A percentile compares a stretch with the other conserved stretches of the same genome.
Conservation (phyloP, 2,329 filamentous ascomycete species). For the Colletotrichum cereale region DNA sequence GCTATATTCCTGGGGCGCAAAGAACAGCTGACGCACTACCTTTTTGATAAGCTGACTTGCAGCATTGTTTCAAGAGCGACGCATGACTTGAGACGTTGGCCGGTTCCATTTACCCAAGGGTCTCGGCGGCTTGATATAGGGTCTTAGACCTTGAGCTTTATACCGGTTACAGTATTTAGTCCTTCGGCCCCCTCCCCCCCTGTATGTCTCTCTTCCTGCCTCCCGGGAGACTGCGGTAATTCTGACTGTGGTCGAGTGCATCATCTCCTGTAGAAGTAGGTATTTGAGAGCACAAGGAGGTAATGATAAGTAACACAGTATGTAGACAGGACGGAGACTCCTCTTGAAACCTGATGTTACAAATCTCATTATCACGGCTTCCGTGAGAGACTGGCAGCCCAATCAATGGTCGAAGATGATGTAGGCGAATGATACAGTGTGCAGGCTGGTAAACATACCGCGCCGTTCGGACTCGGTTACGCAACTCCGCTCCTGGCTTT, state of each 20-base stretch:
- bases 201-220: not conserved
- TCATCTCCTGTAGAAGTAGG: not conserved
- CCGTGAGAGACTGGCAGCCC: not conserved
- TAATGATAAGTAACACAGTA: not conserved
- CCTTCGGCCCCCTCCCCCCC: not conserved
- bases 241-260: not conserved
- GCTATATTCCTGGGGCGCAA: no score
- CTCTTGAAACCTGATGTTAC: not conserved
- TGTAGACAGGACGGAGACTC: not conserved
- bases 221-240: not conserved
- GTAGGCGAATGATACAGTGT: not conserved
- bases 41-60: not conserved
- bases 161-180: not conserved
- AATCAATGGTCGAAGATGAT: not conserved
- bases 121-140: not conserved
- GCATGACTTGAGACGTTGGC: not conserved
- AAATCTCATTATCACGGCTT: not conserved
- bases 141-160: not conserved
- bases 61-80: not conserved
- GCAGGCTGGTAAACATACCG: not conserved
- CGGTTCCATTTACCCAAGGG: not conserved
- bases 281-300: not conserved
- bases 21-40: not conserved
- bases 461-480: not conserved
- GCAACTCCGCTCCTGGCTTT: not conserved